Base-by-base conservation (phyloP, 2,329 filamentous ascomycete species). In the Mycosphaerella sp. region DNA sequence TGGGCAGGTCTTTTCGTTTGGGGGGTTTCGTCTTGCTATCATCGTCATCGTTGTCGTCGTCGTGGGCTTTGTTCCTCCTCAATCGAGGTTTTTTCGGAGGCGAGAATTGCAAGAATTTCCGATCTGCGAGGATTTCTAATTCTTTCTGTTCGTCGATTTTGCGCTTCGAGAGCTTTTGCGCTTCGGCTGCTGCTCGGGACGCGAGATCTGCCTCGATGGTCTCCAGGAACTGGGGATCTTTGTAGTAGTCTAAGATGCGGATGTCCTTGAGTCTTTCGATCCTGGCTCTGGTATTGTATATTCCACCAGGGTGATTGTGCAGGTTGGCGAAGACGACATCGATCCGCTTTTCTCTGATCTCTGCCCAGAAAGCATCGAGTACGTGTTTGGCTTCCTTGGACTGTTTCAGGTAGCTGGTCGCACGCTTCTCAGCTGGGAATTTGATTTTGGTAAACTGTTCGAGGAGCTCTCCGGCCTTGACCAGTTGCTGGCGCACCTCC, bases 341-440 rank as follows among this genome's bases (percentile, higher is more conserved):
- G 8, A 50, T 43, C 41, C 32, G 25, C 2, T 27, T 17, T 12
- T 35, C 16, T 16, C 40, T 40, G 4, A 50, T 13, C 21, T 43
- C 47, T 37, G n/a, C 7, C 47, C 47, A 50, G 30, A 50, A 50
- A 2, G 27, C 47, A 16, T 50, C 30, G 10, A 50, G 40, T 8
- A 39, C 47, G 2, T 4, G 7, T n/a, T 37, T 50, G 2, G 47
- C 28, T 17, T 43, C 3, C 9, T 36, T 16, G 18, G 47, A 40
- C 16, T 50, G 43, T 2, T 8, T 14, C 14, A 43, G 40, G 40
- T 41, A 50, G 21, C 6, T 2, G 9, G 25, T 1, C 12, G 28
- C 43, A 3, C 16, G 16, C 16, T 50, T 43, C n/a, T 21, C 28
- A 16, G 47, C 8, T 3, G 46, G 16, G 5, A 44, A 14, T 10